These are phyloP conservation scores for Peniophora sp. DNA, from an alignment of 1,284 basidiomycete species.

Conservation along the genomic window DNA sequence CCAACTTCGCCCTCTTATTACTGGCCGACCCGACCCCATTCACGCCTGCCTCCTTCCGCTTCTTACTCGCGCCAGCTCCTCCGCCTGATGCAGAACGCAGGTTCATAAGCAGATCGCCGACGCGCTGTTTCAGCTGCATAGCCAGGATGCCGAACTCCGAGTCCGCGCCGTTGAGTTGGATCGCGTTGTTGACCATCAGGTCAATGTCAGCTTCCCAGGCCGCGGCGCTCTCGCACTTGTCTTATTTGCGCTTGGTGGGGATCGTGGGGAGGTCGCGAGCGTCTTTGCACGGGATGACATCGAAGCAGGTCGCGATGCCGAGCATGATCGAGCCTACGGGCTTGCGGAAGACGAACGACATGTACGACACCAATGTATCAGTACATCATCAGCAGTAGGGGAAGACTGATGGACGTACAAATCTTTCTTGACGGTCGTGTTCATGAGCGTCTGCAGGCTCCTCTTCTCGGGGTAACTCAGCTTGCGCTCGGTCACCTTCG, in stretches of 20 bases:
- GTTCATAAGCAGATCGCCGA: conserved; percentile 44
- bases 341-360: conserved; percentile 74
- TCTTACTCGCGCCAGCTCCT: conserved; percentile 56
- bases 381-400: conserved; percentile 3
- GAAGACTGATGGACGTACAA: conserved; percentile 39
- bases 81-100: conserved; percentile 41
- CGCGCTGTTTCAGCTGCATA: conserved; percentile 36
- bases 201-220: conserved; percentile 77
- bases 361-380: conserved; percentile 18
- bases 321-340: conserved; percentile 78
- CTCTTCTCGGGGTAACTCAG: conserved; percentile 80
- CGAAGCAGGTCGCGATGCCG: conserved; percentile 77
- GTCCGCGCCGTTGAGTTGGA: conserved; percentile 76
- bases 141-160: conserved; percentile 68
- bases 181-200: conserved; percentile 81
- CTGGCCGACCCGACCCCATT: conserved; percentile 21
- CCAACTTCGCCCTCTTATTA: neutral
- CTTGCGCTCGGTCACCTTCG: conserved; percentile 66
- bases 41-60: conserved; percentile 61
- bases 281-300: conserved; percentile 75
- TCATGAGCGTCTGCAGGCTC: conserved; percentile 67
- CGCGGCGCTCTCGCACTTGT: conserved; percentile 75
- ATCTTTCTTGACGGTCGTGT: conserved; percentile 63
- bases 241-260: conserved; percentile 71
- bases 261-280: conserved; percentile 86